These are phyloP conservation scores for Vitis hybrid DNA, from an alignment of 177 flowering plant genomes.

Conservation along the genomic window DNA sequence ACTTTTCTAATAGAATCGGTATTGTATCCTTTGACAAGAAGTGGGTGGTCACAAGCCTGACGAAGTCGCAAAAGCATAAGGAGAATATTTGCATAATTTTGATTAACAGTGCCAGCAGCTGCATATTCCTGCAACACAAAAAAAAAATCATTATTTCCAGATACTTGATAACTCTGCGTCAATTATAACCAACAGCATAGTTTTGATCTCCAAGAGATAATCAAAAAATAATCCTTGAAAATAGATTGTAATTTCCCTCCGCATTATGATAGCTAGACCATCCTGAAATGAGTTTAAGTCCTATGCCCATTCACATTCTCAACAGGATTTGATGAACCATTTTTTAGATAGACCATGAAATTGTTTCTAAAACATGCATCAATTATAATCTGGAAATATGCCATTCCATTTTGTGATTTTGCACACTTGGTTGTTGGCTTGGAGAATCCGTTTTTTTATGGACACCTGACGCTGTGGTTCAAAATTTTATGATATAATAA, in stretches of 20 bases:
- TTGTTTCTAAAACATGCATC: not conserved
- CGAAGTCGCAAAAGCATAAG: constrained; percentile 95
- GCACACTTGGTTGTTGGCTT: not conserved
- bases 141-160: not conserved
- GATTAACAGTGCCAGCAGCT: constrained; percentile 89
- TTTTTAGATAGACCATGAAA: not conserved
- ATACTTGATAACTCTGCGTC: not conserved
- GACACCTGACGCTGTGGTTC: too few relatives aligned
- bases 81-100: constrained; percentile 91
- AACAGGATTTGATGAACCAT: not conserved
- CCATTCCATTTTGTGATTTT: not conserved
- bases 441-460: not conserved
- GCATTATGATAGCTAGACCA: not conserved
- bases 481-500: too few relatives aligned
- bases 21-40: constrained; percentile 68
- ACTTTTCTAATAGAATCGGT: constrained; percentile 53
- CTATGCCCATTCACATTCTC: not conserved
- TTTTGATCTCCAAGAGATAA: not conserved
- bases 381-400: not conserved
- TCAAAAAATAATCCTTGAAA: not conserved
- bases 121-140: constrained; percentile 73
- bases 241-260: not conserved
- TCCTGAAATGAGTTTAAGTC: not conserved
- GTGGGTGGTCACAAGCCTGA: constrained; percentile 96
- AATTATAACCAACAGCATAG: not conserved